Percentiles rank a stretch among this genome's conserved stretches.
Conservation (phyloP, 2,329 filamentous ascomycete genomes). For the Xylariaceae sp. region DNA sequence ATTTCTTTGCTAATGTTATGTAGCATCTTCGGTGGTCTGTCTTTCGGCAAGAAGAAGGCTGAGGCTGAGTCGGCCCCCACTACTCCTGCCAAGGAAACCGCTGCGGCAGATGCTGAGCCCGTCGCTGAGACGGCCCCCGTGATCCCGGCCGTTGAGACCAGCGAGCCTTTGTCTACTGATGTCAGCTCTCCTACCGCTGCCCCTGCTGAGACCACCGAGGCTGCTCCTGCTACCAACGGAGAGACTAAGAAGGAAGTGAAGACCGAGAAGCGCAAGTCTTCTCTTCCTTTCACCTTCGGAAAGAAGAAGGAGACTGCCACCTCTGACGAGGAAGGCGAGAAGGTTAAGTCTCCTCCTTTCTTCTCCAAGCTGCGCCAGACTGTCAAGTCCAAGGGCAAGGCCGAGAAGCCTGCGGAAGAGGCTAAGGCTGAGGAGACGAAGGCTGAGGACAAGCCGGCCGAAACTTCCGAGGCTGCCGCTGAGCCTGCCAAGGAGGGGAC, state of each 20-base stretch:
- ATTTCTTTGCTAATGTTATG: constrained; percentile 16
- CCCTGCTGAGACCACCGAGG: constrained; percentile 52
- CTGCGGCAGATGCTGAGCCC: constrained; percentile 34
- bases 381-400: constrained; percentile 40
- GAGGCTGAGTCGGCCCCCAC: constrained; percentile 50
- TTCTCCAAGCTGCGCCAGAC: constrained; percentile 60
- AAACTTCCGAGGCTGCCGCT: constrained; percentile 27
- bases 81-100: constrained; percentile 47
- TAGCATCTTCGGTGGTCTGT: constrained; percentile 58
- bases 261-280: constrained; percentile 79
- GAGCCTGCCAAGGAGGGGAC: constrained; percentile 27
- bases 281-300: constrained; percentile 73
- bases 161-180: constrained; percentile 59
- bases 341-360: constrained; percentile 54
- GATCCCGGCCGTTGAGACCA: constrained; percentile 61
- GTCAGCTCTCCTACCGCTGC: constrained; percentile 51
- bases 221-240: constrained; percentile 48
- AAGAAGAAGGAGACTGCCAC: constrained; percentile 69
- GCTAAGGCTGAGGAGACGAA: constrained; percentile 32
- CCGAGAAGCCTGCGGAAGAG: constrained; percentile 34
- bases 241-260: constrained; percentile 67
- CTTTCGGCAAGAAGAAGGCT: constrained; percentile 61
- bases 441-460: constrained; percentile 30
- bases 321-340: constrained; percentile 65
- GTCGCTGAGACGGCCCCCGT: constrained; percentile 59